A percentile compares a stretch with the other conserved stretches of the same genome.
Evolutionary conservation across 164 flowering plant genomes (phyloP).

Genomic region (Brasenia schreberi): DNA sequence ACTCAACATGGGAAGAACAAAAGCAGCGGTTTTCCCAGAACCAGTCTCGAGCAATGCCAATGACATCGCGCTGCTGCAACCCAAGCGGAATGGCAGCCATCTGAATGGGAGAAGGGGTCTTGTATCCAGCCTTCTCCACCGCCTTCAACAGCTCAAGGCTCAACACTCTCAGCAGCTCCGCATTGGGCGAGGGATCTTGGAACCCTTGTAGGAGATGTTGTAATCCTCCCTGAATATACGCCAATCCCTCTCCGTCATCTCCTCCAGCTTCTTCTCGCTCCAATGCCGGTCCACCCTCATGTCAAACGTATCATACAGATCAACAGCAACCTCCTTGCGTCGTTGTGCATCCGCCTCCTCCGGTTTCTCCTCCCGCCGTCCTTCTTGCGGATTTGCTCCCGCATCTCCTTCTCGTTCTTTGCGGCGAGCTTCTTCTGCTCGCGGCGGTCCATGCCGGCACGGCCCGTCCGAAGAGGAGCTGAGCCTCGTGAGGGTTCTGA

Average conservation of each 20-base stretch:
- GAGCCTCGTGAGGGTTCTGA: conserved; percentile 94
- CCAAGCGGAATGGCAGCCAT: conserved; percentile 92
- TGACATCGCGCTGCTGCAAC: conserved; percentile 80
- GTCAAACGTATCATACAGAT: conserved; percentile 51
- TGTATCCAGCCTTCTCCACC: conserved; percentile 67
- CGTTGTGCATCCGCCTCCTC: conserved; percentile 67
- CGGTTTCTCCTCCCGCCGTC: conserved; percentile 68
- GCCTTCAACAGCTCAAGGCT: conserved; percentile 54
- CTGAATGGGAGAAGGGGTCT: conserved; percentile 84
- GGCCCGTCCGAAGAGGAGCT: conserved; percentile 71
- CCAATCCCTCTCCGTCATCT: conserved; percentile 94
- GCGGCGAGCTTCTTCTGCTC: conserved; percentile 93
- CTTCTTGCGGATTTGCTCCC: conserved; percentile 64
- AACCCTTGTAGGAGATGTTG: conserved; percentile 79
- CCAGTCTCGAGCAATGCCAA: conserved; percentile 93
- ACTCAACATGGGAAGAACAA: conserved; percentile 84
- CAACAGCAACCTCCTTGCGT: conserved; percentile 57
- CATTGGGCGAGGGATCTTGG: conserved; percentile 74
- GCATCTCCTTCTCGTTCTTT: conserved; percentile 62
- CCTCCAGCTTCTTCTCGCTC: conserved; percentile 73
- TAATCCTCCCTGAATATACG: conserved; percentile 82
- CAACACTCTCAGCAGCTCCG: conserved; percentile 68
- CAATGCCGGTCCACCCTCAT: conserved; percentile 85
- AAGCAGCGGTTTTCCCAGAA: conserved; percentile 91
- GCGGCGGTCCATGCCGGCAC: conserved; percentile 86